Evolutionary conservation across 495 filamentous ascomycete genomes (phyloP).

Genomic region (Penicillium verhagenii): DNA sequence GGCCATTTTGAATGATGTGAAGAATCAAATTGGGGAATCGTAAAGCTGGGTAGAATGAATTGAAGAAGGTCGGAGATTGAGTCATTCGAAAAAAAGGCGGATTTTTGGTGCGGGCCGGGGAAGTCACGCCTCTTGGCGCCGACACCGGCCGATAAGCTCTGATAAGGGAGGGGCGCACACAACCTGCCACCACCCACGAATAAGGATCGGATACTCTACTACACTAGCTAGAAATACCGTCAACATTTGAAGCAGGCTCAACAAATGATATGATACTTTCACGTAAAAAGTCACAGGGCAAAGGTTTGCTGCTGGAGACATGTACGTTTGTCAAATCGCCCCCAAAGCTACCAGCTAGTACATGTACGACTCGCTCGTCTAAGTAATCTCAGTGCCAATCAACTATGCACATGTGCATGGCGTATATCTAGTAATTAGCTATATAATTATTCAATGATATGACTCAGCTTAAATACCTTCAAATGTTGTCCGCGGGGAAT

Average conservation of each 20-base stretch:
- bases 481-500: background rate
- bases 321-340: too few relatives aligned
- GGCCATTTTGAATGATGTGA: slow-evolving; percentile 23
- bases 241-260: background rate
- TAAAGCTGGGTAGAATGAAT: slow-evolving; percentile 10
- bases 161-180: slow-evolving; percentile 17
- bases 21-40: slow-evolving; percentile 2
- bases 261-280: too few relatives aligned
- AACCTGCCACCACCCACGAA: too few relatives aligned
- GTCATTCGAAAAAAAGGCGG: slow-evolving; percentile 32
- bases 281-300: too few relatives aligned
- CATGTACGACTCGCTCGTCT: too few relatives aligned
- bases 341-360: too few relatives aligned
- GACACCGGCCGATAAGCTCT: slow-evolving; percentile 27
- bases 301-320: too few relatives aligned
- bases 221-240: background rate
- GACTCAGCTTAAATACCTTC: background rate
- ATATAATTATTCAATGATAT: too few relatives aligned
- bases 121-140: slow-evolving; percentile 28
- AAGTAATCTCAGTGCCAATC: too few relatives aligned
- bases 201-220: too few relatives aligned
- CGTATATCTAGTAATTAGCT: too few relatives aligned
- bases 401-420: too few relatives aligned
- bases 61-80: slow-evolving; percentile 27
- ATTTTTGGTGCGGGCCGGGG: slow-evolving; percentile 29